These are phyloP conservation scores for Leptographium radiaticola DNA, from an alignment of 2,329 filamentous ascomycete genomes.

Conservation along the genomic window DNA sequence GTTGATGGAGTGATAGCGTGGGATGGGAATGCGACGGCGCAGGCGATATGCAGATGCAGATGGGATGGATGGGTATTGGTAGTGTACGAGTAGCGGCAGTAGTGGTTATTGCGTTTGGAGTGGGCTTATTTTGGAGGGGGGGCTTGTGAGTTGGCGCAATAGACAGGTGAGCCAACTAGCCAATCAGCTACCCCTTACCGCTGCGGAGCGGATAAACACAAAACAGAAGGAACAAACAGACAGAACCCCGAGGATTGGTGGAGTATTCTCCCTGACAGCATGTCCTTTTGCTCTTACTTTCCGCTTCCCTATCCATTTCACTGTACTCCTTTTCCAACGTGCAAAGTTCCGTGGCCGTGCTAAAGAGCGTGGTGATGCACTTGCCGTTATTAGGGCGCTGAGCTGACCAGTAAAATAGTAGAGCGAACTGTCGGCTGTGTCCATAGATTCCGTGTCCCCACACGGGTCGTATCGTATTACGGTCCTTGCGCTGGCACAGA, in stretches of 20 bases:
- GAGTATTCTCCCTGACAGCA: too few relatives aligned
- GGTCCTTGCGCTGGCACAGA: neutral
- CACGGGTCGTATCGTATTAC: neutral
- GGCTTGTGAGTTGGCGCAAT: neutral
- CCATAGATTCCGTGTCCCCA: neutral
- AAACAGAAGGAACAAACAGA: neutral
- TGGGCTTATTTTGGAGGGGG: neutral
- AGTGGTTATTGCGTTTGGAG: neutral
- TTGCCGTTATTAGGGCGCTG: too few relatives aligned
- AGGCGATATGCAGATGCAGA: slow-evolving; percentile 1
- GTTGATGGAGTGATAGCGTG: slow-evolving; percentile 2
- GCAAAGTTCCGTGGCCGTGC: too few relatives aligned
- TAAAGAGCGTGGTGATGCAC: too few relatives aligned
- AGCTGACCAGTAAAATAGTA: neutral
- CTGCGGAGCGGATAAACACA: neutral
- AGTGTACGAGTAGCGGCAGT: neutral
- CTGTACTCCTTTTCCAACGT: too few relatives aligned
- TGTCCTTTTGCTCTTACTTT: too few relatives aligned
- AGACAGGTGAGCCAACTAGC: neutral
- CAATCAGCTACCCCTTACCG: neutral
- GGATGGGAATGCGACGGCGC: slow-evolving; percentile 5
- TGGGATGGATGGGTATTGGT: neutral
- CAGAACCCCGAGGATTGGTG: too few relatives aligned
- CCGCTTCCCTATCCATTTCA: too few relatives aligned
- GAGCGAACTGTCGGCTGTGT: neutral